A percentile compares a stretch with the other conserved stretches of the same genome.
Conservation (phyloP, 805 yeast species). For the Ogataea haglerorum region DNA sequence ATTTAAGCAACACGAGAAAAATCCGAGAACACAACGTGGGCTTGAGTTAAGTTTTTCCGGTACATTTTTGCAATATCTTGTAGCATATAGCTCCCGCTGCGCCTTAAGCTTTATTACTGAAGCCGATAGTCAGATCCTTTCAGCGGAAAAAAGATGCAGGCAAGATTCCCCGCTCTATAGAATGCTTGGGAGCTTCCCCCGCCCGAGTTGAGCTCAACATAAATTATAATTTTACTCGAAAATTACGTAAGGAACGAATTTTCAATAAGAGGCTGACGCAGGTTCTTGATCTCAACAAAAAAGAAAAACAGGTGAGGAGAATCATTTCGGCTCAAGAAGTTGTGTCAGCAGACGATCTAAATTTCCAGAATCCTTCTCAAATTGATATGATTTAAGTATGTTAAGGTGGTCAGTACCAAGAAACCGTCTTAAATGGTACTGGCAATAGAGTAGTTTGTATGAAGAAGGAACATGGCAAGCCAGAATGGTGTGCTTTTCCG, state of each 20-base stretch:
- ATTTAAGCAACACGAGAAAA: neutral
- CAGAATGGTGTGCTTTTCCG: neutral
- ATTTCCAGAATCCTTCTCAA: too few relatives aligned
- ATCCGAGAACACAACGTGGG: neutral
- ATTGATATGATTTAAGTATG: too few relatives aligned
- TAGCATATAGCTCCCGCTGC: neutral
- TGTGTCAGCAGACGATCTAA: too few relatives aligned
- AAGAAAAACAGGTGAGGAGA: slow-evolving; percentile 8
- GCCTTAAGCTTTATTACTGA: neutral
- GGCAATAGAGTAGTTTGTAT: neutral
- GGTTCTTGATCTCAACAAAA: slow-evolving; percentile 8
- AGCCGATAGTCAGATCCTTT: too few relatives aligned
- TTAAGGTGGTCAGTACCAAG: neutral
- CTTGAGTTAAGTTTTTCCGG: slow-evolving; percentile 5
- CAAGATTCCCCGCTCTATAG: too few relatives aligned
- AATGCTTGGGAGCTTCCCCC: too few relatives aligned
- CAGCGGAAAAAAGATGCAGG: too few relatives aligned
- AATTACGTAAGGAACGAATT: neutral
- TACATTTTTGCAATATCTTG: neutral
- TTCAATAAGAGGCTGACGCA: slow-evolving; percentile 1
- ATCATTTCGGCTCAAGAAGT: neutral
- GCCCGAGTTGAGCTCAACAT: too few relatives aligned
- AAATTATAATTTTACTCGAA: neutral
- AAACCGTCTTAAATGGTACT: neutral
- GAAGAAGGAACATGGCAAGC: neutral